Evolutionary conservation across 345 rosid species (phyloP), one percentile per base, ranked within the genome.

Genomic region (Barbarea vulgaris): DNA sequence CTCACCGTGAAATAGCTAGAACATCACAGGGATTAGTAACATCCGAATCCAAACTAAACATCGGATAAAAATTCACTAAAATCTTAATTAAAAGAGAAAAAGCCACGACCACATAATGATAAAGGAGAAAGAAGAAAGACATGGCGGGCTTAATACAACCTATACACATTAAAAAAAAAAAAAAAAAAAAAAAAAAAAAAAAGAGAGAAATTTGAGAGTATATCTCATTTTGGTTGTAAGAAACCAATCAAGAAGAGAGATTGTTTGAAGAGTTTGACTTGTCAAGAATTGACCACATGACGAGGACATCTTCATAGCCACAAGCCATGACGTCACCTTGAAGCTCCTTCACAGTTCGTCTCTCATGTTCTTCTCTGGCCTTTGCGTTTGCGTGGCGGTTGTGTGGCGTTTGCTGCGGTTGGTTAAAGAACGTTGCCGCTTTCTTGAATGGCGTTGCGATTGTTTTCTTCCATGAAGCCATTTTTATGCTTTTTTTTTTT

Each of bases 231-330:
- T 17, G 7, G 31, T 37, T 22, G 24, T 22, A 21, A 37, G 52
- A 72, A 72, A 72, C 44, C 1, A 39, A 75, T 76, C 68, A 81
- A 25, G 91, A 82, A 73, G 86, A 69, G 68, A 87, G 76, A 61
- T 79, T 76, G 82, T 81, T 85, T 48, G 77, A 55, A 70, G 96
- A 80, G 81, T 83, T 89, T 79, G 98, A 86, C 80, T 93, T 91
- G 82, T 93, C 98, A 14, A 93, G 92, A 79, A 93, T 93, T 25
- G 98, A 93, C 98, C 97, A 93, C 98, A 93, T 93, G 69, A 93
- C 93, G 48, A 88, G 93, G 60, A 91, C 97, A 70, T 93, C 98
- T 73, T 93, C 92, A 27, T 93, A 93, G 3, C 88, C 91, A 73
- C 97, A 93, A 51, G 97, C 96, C 98, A 89, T 89, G 46, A 91